phyloP scores from a whole-genome alignment of 495 filamentous ascomycete species.

The Lepidopterella palustris region DNA sequence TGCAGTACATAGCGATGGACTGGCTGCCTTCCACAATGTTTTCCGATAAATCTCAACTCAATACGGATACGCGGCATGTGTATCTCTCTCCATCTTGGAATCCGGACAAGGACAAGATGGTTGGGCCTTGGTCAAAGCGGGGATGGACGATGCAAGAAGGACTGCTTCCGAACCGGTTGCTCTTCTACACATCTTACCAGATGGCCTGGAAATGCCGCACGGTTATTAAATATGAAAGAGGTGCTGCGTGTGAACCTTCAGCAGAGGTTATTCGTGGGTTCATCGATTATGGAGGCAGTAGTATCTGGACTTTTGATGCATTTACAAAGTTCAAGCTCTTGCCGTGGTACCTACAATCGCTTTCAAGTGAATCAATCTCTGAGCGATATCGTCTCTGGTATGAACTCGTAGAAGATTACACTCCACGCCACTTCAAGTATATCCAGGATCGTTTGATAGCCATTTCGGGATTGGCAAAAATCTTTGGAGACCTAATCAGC shows the following conservation, averaged over 20 bases:
- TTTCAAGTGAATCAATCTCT: not conserved
- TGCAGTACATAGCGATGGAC: not conserved
- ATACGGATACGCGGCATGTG: not conserved
- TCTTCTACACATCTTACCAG: slow-evolving; percentile 7
- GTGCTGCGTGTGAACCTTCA: not conserved
- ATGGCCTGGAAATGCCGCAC: slow-evolving; percentile 8
- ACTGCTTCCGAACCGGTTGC: slow-evolving; percentile 5
- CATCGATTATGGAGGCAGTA: not conserved
- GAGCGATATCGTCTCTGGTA: slow-evolving; percentile 7
- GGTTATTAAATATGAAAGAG: not conserved
- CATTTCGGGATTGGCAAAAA: slow-evolving; percentile 3
- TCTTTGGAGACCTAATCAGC: slow-evolving; percentile 1
- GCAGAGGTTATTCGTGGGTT: not conserved
- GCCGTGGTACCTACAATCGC: not conserved
- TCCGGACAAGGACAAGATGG: not conserved
- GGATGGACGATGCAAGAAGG: slow-evolving; percentile 13
- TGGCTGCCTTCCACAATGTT: not conserved
- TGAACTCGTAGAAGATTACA: slow-evolving; percentile 6
- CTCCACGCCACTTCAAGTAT: not conserved
- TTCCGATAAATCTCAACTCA: not conserved
- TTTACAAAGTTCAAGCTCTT: slow-evolving; percentile 9
- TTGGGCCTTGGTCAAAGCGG: slow-evolving; percentile 1
- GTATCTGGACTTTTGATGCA: slow-evolving; percentile 4
- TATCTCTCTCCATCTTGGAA: slow-evolving; percentile 1
- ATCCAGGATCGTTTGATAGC: slow-evolving; percentile 4